phyloP scores from a whole-genome alignment of 2,329 filamentous ascomycete species.

The Sclerotinia trifoliorum region DNA sequence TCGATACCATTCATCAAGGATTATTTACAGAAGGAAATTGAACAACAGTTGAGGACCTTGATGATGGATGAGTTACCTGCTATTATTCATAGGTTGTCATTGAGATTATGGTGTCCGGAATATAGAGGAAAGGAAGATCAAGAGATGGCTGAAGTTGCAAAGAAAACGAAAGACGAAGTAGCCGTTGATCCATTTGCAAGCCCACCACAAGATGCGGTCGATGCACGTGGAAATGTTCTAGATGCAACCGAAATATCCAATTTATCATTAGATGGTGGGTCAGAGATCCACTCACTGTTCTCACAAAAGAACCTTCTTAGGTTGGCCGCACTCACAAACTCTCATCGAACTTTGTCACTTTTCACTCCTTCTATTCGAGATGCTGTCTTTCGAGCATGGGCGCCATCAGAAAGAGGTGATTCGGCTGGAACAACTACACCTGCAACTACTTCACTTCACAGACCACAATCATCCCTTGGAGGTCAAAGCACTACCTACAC shows the following conservation, averaged over 20 bases:
- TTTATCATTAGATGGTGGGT: slow-evolving; percentile 73
- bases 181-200: slow-evolving; percentile 78
- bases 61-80: slow-evolving; percentile 98
- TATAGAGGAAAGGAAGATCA: slow-evolving; percentile 67
- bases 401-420: slow-evolving; percentile 58
- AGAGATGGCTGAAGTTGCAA: slow-evolving; percentile 49
- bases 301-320: slow-evolving; percentile 91
- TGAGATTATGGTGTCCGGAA: slow-evolving; percentile 87
- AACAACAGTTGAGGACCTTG: slow-evolving; percentile 83
- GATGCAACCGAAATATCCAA: slow-evolving; percentile 74
- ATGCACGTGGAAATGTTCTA: slow-evolving; percentile 73
- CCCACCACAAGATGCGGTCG: slow-evolving; percentile 77
- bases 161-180: slow-evolving; percentile 47
- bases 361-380: slow-evolving; percentile 90
- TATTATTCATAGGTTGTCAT: slow-evolving; percentile 89
- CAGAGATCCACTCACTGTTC: slow-evolving; percentile 85
- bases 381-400: slow-evolving; percentile 90
- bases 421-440: slow-evolving; percentile 38
- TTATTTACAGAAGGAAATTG: slow-evolving; percentile 94
- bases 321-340: slow-evolving; percentile 78
- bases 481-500: slow-evolving; percentile 63
- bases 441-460: slow-evolving; percentile 53
- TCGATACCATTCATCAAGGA: slow-evolving; percentile 98
- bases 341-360: slow-evolving; percentile 84
- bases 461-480: slow-evolving; percentile 62